Evolutionary conservation across 805 yeast species (phyloP), one percentile per base, ranked within the genome.

Genomic region (Metschnikowia lachancei): DNA sequence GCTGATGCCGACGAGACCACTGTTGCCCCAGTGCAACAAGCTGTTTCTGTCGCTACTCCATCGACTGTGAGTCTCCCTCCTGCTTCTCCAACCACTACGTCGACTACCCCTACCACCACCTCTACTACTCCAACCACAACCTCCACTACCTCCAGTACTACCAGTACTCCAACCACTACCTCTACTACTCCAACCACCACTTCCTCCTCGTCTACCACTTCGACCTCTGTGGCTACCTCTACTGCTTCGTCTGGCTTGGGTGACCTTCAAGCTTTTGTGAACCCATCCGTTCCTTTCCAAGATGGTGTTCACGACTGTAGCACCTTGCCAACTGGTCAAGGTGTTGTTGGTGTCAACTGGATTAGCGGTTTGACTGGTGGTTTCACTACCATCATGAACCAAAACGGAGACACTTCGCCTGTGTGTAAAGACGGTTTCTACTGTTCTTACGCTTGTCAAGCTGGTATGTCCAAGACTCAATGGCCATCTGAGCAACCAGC

Each of bases 381-480:
- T 39, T 72, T 65, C 70, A 58, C 77, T 30, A 66, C 75, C 49
- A 63, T 72, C 49, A 65, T 65, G 69, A 71, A 79, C 56, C 64
- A 75, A 50, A 64, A 82, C 39, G 77, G 81, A 50, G 76, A 77
- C 45, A 65, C 76, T 51, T 65, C 74, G 14, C 52, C 68, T 39
- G 55, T 59, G 17, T 83, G 90, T 72, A 59, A 70, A 52, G 85
- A 82, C 51, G 90, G 86, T 40, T 76, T 72, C 63, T 83, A 82
- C 75, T 83, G 90, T 65, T 83, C 89, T 43, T 83, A 83, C 63
- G 87, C 88, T 44, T 83, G 90, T 66, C 84, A 82, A 63, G 76
- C 88, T 34, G 90, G 90, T 74, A 81, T 81, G 85, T 81, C 88
- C 59, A 83, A 83, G 75, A 83, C 89, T 49, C 90, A 83, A 69